A percentile compares a stretch with the other conserved stretches of the same genome.
These are phyloP conservation scores for Candolleomyces eurysporus DNA, from an alignment of 768 basidiomycete genomes.

Conservation along the genomic window DNA sequence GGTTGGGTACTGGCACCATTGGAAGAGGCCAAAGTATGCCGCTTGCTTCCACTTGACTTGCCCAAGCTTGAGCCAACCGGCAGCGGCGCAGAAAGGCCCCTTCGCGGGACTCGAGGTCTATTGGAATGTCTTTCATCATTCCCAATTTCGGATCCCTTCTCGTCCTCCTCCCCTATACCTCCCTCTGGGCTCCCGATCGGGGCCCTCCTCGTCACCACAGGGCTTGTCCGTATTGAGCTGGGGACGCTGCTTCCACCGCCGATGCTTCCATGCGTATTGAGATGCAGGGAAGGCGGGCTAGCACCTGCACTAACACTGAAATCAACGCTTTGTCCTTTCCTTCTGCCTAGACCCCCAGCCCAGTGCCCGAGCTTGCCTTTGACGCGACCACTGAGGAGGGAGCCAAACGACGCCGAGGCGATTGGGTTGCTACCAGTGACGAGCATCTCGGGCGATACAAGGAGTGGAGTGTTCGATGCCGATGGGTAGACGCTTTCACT, in stretches of 20 bases:
- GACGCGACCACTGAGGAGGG: constrained; percentile 5
- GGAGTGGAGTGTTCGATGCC: neutral
- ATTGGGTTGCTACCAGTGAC: neutral
- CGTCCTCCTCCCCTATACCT: too few species aligned
- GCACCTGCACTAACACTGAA: neutral
- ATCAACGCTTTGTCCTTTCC: neutral
- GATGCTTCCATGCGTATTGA: neutral
- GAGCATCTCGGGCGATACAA: neutral
- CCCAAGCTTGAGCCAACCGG: neutral
- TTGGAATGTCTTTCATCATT: too few species aligned
- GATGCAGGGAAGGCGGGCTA: neutral
- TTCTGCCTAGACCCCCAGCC: neutral
- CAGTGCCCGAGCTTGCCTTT: constrained; percentile 9
- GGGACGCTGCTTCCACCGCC: neutral
- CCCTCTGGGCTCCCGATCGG: neutral
- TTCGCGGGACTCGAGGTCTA: neutral
- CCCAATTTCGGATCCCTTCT: too few species aligned
- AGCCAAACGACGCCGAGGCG: constrained; percentile 5
- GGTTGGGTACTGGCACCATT: neutral
- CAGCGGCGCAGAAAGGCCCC: neutral
- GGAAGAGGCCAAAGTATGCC: neutral
- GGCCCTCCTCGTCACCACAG: neutral
- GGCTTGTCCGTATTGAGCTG: neutral
- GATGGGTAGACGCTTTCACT: constrained; percentile 3
- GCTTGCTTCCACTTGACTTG: neutral